Evolutionary conservation across 345 rosid species (phyloP).

Genomic region (Syzygium oleosum): DNA sequence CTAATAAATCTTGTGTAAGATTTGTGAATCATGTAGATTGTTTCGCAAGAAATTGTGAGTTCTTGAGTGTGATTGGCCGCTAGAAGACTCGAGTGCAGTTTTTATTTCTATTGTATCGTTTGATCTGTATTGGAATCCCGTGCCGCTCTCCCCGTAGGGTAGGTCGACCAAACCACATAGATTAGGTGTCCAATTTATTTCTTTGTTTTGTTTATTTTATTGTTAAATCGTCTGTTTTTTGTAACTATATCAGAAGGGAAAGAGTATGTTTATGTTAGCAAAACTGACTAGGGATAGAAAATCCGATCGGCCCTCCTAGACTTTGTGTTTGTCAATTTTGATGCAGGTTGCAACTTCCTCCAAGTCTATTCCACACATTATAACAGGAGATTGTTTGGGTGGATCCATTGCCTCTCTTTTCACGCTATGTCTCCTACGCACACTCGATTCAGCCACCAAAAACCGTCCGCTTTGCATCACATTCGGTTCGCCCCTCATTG

Average conservation of each 20-base stretch:
- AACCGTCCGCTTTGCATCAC: constrained; percentile 59
- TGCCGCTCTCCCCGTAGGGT: accelerated
- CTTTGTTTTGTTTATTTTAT: background rate
- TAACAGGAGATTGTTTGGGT: constrained; percentile 55
- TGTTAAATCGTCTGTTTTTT: accelerated
- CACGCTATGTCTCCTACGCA: constrained; percentile 49
- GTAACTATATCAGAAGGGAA: background rate
- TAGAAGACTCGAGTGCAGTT: accelerated
- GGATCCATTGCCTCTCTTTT: constrained; percentile 70
- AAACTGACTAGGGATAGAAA: background rate
- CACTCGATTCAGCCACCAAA: constrained; percentile 1
- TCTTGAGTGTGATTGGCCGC: accelerated
- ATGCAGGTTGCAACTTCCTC: background rate
- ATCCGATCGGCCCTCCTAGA: background rate
- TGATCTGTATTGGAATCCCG: accelerated
- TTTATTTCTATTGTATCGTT: accelerated
- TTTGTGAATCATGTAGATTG: background rate
- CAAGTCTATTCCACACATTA: constrained; percentile 14
- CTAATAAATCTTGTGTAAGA: background rate
- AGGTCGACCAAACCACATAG: accelerated
- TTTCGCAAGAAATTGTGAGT: background rate
- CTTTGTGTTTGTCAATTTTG: background rate
- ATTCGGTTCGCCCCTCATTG: constrained; percentile 57
- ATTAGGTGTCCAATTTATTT: accelerated
- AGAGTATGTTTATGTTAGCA: background rate